Evolutionary conservation across 2,329 filamentous ascomycete genomes (phyloP).

Genomic region (Ophiocordyceps camponoti-saundersi): DNA sequence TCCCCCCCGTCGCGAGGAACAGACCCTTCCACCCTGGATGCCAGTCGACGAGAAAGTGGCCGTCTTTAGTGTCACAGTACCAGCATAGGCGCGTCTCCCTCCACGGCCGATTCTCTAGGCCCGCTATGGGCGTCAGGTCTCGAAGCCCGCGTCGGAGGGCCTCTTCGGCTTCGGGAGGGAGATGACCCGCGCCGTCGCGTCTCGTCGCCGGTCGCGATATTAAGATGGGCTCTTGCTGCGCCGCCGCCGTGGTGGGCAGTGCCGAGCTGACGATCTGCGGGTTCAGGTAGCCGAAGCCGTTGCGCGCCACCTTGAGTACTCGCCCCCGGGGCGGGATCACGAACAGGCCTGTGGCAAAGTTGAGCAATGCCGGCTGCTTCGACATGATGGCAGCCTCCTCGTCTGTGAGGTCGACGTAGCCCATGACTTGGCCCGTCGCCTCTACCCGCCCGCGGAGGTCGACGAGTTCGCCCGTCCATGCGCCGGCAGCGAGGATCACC

Average conservation of each 20-base stretch:
- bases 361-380: conserved; percentile 55
- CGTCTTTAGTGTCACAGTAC: conserved; percentile 59
- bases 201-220: conserved; percentile 18
- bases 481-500: conserved; percentile 67
- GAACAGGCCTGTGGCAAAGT: conserved; percentile 56
- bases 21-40: conserved; percentile 43
- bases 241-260: conserved; percentile 12
- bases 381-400: conserved; percentile 50
- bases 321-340: conserved; percentile 49
- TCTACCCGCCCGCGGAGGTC: conserved; percentile 61
- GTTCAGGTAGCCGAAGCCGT: conserved; percentile 51
- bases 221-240: conserved; percentile 12
- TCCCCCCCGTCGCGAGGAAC: conserved; percentile 46
- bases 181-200: conserved; percentile 22
- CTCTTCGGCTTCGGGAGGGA: conserved; percentile 42
- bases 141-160: conserved; percentile 44
- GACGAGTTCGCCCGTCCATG: conserved; percentile 67
- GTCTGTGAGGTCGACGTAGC: conserved; percentile 57
- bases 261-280: conserved; percentile 20
- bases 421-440: conserved; percentile 69
- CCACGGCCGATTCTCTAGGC: conserved; percentile 43
- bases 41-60: conserved; percentile 54
- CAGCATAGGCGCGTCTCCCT: conserved; percentile 49
- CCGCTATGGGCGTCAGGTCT: conserved; percentile 39
- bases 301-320: conserved; percentile 53